These are phyloP conservation scores for Botryobasidium botryosum DNA, from an alignment of 768 basidiomycete genomes.

Conservation along the genomic window DNA sequence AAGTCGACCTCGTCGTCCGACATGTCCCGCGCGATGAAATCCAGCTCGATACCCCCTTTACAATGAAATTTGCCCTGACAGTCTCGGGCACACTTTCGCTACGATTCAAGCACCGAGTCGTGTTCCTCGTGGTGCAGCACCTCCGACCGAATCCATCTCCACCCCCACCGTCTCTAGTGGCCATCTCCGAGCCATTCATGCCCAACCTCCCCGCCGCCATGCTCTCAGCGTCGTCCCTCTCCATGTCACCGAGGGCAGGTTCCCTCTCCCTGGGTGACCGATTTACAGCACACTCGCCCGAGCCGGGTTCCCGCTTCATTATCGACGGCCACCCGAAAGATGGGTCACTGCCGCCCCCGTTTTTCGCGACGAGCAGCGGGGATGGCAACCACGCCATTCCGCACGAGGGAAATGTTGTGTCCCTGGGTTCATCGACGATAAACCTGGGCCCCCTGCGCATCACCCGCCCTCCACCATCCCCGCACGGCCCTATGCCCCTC, in stretches of 20 bases:
- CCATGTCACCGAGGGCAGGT: neutral
- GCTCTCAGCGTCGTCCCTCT: slow-evolving; percentile 16
- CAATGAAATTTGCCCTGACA: slow-evolving; percentile 35
- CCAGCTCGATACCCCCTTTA: slow-evolving; percentile 41
- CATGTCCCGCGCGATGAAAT: slow-evolving; percentile 31
- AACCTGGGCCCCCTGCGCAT: too few relatives aligned
- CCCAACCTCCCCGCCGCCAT: slow-evolving; percentile 16
- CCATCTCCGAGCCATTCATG: slow-evolving; percentile 11
- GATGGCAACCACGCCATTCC: too few relatives aligned
- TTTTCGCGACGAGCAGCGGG: slow-evolving; percentile 11
- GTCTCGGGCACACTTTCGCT: slow-evolving; percentile 30
- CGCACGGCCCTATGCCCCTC: slow-evolving; percentile 13
- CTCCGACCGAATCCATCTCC: slow-evolving; percentile 28
- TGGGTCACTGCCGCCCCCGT: neutral
- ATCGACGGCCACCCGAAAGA: neutral
- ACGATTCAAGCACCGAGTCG: slow-evolving; percentile 20
- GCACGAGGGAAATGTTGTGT: too few relatives aligned
- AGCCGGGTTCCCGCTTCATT: neutral
- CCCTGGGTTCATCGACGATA: too few relatives aligned
- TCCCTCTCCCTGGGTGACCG: slow-evolving; percentile 5
- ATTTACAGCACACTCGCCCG: neutral
- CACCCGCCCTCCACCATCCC: slow-evolving; percentile 31
- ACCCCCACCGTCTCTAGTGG: slow-evolving; percentile 11
- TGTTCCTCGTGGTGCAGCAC: slow-evolving; percentile 50
- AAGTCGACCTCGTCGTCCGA: slow-evolving; percentile 39